Evolutionary conservation across 2,329 filamentous ascomycete genomes (phyloP).

Genomic region (Shiraia sp.): DNA sequence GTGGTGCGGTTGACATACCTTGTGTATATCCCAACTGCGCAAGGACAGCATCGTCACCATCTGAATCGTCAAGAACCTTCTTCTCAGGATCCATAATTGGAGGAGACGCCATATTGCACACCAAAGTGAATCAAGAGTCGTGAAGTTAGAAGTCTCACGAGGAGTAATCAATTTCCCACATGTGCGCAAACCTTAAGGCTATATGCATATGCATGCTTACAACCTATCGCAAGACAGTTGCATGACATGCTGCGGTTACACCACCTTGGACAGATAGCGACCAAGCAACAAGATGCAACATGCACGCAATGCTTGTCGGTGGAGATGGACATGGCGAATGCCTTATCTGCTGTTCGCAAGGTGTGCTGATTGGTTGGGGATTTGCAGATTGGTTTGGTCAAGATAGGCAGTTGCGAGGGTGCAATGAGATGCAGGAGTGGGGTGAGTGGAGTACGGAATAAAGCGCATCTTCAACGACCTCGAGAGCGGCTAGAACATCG

Average conservation of each 20-base stretch:
- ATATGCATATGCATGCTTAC: background rate
- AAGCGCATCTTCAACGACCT: too few relatives aligned
- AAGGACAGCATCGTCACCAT: conserved; percentile 45
- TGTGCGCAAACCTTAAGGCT: background rate
- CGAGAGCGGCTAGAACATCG: too few relatives aligned
- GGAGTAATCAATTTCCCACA: background rate
- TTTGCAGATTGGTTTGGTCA: conserved; percentile 18
- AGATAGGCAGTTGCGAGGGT: conserved; percentile 17
- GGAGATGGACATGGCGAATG: conserved; percentile 3
- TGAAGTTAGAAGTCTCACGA: background rate
- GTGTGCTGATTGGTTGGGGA: conserved; percentile 1
- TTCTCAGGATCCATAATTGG: conserved; percentile 19
- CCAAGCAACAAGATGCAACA: conserved; percentile 9
- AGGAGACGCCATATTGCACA: conserved; percentile 9
- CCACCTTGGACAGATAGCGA: conserved; percentile 10
- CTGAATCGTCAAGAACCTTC: conserved; percentile 25
- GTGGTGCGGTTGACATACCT: conserved; percentile 18
- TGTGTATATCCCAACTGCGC: conserved; percentile 48
- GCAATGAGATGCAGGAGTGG: conserved; percentile 7
- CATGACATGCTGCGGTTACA: background rate
- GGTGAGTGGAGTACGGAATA: conserved; percentile 1
- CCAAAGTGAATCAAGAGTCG: too few relatives aligned
- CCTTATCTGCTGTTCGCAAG: conserved; percentile 19
- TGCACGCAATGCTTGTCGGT: conserved; percentile 1
- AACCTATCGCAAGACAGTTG: conserved; percentile 4